Evolutionary conservation across 2,329 filamentous ascomycete species (phyloP).

Genomic region (Simplicillium sp.): DNA sequence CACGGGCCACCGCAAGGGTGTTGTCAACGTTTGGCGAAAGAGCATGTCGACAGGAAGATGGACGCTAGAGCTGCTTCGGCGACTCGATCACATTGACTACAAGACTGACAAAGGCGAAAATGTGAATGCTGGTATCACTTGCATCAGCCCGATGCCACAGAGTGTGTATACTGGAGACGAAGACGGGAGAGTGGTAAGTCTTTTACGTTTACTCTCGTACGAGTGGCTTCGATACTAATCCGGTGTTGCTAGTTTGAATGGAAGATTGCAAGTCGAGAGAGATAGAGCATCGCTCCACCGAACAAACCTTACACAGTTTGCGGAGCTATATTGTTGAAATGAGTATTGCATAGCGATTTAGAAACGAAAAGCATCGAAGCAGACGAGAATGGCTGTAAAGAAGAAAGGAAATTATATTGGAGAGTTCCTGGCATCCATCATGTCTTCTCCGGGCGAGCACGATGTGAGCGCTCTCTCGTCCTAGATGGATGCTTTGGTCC

Average conservation of each 20-base stretch:
- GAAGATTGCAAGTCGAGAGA: conserved; percentile 49
- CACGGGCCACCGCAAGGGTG: conserved; percentile 75
- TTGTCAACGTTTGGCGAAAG: conserved; percentile 70
- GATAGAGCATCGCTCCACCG: conserved; percentile 30
- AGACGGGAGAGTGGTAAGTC: conserved; percentile 70
- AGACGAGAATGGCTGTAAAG: no score
- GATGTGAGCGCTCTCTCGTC: no score
- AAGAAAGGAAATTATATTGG: no score
- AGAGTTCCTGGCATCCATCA: no score
- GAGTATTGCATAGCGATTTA: not conserved
- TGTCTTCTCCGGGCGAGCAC: no score
- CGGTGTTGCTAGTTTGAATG: conserved; percentile 45
- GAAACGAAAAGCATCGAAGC: not conserved
- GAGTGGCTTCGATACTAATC: conserved; percentile 7
- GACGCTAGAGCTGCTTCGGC: conserved; percentile 67
- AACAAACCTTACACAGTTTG: conserved; percentile 4
- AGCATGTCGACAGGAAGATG: conserved; percentile 53
- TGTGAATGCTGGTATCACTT: conserved; percentile 66
- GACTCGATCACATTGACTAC: conserved; percentile 69
- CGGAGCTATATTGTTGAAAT: conserved; percentile 2
- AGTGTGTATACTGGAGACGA: conserved; percentile 92
- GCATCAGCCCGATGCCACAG: conserved; percentile 72
- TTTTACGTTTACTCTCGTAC: not conserved
- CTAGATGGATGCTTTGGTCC: no score
- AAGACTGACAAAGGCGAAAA: conserved; percentile 50